Evolutionary conservation across 768 basidiomycete genomes (phyloP).

Genomic region (Rhodosporidiobolus odoratus): DNA sequence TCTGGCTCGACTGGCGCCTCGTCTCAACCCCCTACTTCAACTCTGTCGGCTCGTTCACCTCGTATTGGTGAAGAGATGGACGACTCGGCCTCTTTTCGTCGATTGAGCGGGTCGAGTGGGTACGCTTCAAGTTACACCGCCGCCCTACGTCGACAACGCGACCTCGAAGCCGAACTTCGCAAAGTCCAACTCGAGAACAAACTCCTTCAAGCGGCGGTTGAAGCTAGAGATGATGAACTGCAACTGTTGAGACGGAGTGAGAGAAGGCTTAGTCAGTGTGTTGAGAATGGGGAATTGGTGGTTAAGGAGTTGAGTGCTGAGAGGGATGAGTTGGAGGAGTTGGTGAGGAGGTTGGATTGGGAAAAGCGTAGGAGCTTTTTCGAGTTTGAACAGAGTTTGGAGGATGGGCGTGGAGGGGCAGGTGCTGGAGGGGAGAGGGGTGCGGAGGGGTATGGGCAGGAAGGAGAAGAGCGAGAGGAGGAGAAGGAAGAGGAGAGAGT

Average conservation of each 20-base stretch:
- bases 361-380: neutral
- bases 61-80: neutral
- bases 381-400: no score
- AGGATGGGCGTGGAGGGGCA: no score
- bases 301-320: neutral
- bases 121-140: neutral
- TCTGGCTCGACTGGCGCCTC: neutral
- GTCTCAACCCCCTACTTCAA: neutral
- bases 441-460: neutral
- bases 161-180: neutral
- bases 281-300: neutral
- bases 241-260: neutral
- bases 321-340: neutral
- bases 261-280: neutral
- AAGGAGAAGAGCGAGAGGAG: neutral
- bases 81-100: no score
- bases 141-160: neutral
- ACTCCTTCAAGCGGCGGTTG: neutral
- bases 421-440: neutral
- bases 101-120: neutral
- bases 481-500: neutral
- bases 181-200: neutral
- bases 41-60: neutral
- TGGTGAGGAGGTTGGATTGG: neutral
- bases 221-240: neutral